Conservation (phyloP, 129 eudicot genomes). For the Chrysanthemum seticuspe region DNA sequence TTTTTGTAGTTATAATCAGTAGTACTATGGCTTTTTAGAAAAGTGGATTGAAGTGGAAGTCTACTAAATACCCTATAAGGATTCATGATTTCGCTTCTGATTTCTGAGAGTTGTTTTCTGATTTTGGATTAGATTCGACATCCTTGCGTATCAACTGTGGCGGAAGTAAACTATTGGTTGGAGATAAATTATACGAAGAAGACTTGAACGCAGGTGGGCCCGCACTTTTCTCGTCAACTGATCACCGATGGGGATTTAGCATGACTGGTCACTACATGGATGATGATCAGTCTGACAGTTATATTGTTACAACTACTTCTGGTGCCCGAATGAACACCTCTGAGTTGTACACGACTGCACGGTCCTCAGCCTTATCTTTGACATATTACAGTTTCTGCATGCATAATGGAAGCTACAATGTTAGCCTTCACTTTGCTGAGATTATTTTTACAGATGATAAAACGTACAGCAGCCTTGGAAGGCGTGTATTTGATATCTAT, state of each 20-base stretch:
- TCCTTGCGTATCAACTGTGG: slow-evolving; percentile 81
- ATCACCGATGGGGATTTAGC: slow-evolving; percentile 68
- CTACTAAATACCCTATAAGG: neutral
- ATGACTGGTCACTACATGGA: slow-evolving; percentile 76
- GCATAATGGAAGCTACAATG: slow-evolving; percentile 58
- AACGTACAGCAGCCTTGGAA: slow-evolving; percentile 65
- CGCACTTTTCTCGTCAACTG: slow-evolving; percentile 39
- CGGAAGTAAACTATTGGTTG: slow-evolving; percentile 37
- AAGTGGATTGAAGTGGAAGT: no score
- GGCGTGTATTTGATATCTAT: slow-evolving; percentile 78
- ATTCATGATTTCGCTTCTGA: neutral
- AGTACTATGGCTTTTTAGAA: no score
- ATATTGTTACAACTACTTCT: slow-evolving; percentile 15
- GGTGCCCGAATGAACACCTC: slow-evolving; percentile 26
- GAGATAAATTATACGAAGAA: slow-evolving; percentile 39
- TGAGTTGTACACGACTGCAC: slow-evolving; percentile 47
- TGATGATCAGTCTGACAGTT: slow-evolving; percentile 18
- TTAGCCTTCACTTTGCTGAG: slow-evolving; percentile 90
- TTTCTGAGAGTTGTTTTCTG: neutral
- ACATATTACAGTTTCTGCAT: slow-evolving; percentile 72
- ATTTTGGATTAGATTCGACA: slow-evolving; percentile 34
- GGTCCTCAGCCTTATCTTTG: slow-evolving; percentile 70
- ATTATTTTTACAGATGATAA: slow-evolving; percentile 51
- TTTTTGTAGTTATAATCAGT: no score
- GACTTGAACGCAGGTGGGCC: slow-evolving; percentile 40